Evolutionary conservation across 768 basidiomycete species (phyloP).

Genomic region (Cubamyces lactineus): DNA sequence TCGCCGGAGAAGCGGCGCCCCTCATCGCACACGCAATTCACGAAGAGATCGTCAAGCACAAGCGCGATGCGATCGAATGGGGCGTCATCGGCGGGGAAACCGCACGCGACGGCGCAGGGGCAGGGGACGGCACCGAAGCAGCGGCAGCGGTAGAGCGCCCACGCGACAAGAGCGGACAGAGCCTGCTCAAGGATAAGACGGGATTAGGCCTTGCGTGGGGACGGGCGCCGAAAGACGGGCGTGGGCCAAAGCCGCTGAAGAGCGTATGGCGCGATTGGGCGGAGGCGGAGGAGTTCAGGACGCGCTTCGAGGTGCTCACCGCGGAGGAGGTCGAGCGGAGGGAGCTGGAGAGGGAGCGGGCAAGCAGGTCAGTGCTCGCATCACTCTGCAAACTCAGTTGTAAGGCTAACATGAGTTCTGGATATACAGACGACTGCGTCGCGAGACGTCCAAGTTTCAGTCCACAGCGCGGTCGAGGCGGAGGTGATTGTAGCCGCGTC

Average conservation of each 20-base stretch:
- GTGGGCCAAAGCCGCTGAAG: constrained; percentile 79
- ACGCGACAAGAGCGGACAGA: constrained; percentile 53
- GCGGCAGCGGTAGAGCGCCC: constrained; percentile 36
- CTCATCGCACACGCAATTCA: constrained; percentile 92
- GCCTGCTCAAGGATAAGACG: constrained; percentile 78
- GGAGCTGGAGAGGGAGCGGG: constrained; percentile 86
- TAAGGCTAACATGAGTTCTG: background rate
- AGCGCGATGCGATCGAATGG: constrained; percentile 94
- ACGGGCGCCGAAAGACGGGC: constrained; percentile 73
- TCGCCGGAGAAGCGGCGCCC: constrained; percentile 85
- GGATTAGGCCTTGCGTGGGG: constrained; percentile 79
- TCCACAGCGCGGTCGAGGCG: constrained; percentile 32
- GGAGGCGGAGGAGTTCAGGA: constrained; percentile 89
- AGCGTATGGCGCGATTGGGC: constrained; percentile 97
- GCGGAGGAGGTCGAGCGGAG: constrained; percentile 91
- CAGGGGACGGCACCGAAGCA: constrained; percentile 26
- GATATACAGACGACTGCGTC: constrained; percentile 53
- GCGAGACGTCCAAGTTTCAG: constrained; percentile 72
- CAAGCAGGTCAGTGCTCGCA: constrained; percentile 57
- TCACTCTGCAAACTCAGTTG: background rate
- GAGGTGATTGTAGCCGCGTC: constrained; percentile 14
- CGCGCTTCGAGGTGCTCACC: constrained; percentile 82
- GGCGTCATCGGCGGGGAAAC: constrained; percentile 73
- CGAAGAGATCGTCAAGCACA: constrained; percentile 94
- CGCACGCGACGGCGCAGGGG: constrained; percentile 33